These are phyloP conservation scores for Penicillium arizonense DNA, from an alignment of 495 filamentous ascomycete species.

Conservation along the genomic window DNA sequence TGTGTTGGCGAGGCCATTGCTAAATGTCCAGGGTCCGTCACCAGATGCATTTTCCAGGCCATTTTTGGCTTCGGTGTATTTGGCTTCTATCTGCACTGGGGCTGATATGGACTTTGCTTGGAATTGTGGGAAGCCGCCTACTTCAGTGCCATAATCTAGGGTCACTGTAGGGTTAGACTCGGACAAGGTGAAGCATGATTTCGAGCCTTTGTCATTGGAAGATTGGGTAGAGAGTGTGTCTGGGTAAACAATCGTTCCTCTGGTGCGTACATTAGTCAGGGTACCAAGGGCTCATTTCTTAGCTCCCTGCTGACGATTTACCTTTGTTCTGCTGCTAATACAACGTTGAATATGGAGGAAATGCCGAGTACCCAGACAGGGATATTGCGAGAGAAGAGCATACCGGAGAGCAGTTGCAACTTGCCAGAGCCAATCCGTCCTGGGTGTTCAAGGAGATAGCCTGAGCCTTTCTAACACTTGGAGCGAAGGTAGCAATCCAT, in stretches of 20 bases:
- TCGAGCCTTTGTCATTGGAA: background rate
- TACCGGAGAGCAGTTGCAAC: background rate
- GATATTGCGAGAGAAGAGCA: background rate
- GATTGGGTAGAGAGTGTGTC: background rate
- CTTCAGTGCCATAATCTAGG: constrained; percentile 13
- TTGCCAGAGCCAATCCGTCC: background rate
- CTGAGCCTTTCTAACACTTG: background rate
- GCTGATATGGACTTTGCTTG: background rate
- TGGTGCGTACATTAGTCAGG: background rate
- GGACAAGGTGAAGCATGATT: constrained; percentile 8
- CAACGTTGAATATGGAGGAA: background rate
- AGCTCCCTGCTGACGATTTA: background rate
- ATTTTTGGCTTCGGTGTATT: constrained; percentile 14
- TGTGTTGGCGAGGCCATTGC: constrained; percentile 20
- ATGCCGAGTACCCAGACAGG: background rate
- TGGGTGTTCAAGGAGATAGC: background rate
- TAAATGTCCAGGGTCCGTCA: constrained; percentile 20
- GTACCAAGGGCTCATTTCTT: background rate
- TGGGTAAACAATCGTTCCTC: background rate
- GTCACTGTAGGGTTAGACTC: constrained; percentile 1
- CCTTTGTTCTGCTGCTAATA: background rate
- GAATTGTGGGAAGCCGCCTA: constrained; percentile 10
- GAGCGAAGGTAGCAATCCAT: background rate
- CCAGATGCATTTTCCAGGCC: constrained; percentile 12
- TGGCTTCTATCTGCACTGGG: constrained; percentile 17